Conservation (phyloP, 345 rosid genomes). For the Xanthoceras sorbifolium region DNA sequence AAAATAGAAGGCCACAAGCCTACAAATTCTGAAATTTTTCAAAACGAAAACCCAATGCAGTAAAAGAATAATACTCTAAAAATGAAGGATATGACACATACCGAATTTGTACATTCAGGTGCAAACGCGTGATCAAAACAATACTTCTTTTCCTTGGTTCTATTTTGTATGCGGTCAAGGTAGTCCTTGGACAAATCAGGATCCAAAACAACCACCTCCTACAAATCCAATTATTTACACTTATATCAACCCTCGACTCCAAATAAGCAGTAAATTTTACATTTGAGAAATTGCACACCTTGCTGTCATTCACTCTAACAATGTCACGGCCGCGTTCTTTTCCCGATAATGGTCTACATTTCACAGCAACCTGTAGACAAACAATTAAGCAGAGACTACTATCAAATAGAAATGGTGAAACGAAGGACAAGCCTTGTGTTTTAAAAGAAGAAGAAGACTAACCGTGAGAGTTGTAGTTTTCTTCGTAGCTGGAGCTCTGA, state of each 20-base stretch:
- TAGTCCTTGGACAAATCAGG: slow-evolving; percentile 89
- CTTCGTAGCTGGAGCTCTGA: slow-evolving; percentile 66
- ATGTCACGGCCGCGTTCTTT: slow-evolving; percentile 75
- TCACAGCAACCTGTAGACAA: slow-evolving; percentile 72
- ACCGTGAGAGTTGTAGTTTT: slow-evolving; percentile 70
- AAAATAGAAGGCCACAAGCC: neutral
- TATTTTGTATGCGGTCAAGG: slow-evolving; percentile 76
- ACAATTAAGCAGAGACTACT: neutral
- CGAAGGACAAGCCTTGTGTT: neutral
- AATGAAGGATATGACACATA: slow-evolving; percentile 14
- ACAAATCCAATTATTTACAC: slow-evolving; percentile 6
- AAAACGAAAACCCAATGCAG: neutral
- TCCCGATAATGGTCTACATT: slow-evolving; percentile 69
- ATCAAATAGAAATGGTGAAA: neutral
- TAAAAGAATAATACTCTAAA: neutral
- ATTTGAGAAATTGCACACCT: slow-evolving; percentile 38
- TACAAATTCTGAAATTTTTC: neutral
- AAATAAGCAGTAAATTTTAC: neutral
- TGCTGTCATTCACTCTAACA: slow-evolving; percentile 62
- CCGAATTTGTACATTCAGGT: slow-evolving; percentile 67
- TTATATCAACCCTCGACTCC: no score
- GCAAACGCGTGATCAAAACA: slow-evolving; percentile 86
- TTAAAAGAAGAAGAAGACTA: slow-evolving; percentile 15
- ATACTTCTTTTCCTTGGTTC: slow-evolving; percentile 82
- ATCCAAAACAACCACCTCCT: slow-evolving; percentile 86